phyloP scores from a whole-genome alignment of 73 alveolate genomes.

The Tetrahymena malaccensis region DNA sequence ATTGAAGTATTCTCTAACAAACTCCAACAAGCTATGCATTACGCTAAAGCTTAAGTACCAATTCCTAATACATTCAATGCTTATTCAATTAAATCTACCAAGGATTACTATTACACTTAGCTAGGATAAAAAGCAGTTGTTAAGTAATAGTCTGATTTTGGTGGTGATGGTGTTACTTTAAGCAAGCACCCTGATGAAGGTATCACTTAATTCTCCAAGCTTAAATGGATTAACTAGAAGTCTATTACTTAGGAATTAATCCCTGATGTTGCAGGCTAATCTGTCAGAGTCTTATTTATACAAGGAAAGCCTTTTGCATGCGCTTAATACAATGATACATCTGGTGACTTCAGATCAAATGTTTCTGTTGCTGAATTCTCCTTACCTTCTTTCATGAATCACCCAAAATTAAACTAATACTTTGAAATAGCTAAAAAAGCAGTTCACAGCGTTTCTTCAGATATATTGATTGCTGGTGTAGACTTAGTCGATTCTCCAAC shows the following conservation, averaged over 20 bases:
- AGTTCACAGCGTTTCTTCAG: background rate
- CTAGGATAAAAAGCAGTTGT: conserved; percentile 14
- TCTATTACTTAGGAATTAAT: background rate
- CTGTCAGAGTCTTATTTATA: conserved; percentile 19
- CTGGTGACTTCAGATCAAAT: conserved; percentile 24
- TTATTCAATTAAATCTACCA: conserved; percentile 4
- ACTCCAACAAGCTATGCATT: conserved; percentile 2
- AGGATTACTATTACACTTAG: background rate
- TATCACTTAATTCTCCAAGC: conserved; percentile 11
- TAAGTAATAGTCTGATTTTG: conserved; percentile 15
- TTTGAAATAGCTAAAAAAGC: conserved; percentile 21
- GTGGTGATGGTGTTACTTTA: conserved; percentile 37
- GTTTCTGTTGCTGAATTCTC: conserved; percentile 12
- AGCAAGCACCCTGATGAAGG: conserved; percentile 14
- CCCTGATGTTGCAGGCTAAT: conserved; percentile 24
- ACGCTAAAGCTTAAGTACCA: conserved; percentile 30
- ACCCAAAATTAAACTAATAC: background rate
- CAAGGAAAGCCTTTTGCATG: conserved; percentile 8
- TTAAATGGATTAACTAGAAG: conserved; percentile 10
- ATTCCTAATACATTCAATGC: conserved; percentile 36
- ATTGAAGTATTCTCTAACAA: conserved; percentile 4
- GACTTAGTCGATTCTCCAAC: conserved; percentile 19
- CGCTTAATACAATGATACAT: conserved; percentile 10
- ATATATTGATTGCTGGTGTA: conserved; percentile 21
- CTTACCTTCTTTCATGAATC: background rate